Base-by-base conservation (phyloP, 2,329 filamentous ascomycete genomes). In the Furcasterigmium furcatum region DNA sequence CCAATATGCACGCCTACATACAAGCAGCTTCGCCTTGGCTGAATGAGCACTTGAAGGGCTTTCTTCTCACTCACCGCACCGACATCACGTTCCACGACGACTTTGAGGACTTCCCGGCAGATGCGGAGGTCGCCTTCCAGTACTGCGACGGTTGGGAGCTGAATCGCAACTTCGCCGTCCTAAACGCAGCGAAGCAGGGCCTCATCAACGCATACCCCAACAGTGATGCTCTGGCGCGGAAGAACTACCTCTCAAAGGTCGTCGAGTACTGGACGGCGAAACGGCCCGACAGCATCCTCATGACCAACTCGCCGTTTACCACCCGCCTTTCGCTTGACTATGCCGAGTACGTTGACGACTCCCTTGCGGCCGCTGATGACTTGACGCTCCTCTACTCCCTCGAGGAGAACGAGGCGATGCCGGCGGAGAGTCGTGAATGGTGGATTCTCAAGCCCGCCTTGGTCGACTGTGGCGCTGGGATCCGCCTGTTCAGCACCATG, bases 381-480 rank as follows among this genome's bases (percentile, higher is more conserved):
- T 52, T 68, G 13, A 58, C 58, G 0, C 43, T 68, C 2, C 32
- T 67, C 20, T 61, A 56, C 32, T 66, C 64, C 0, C 58, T 68
- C 1, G 62, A 67, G 22, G 55, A 62, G 4, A 68, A 68, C 27
- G 60, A 56, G 18, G 34, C 27, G 8, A 65, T 56, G 38, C 48
- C 52, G 1, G 27, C 58, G 0, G 41, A 42, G 0, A 55, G 67
- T 2, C 53, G 66, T 1, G 59, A 67, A 25, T 68, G 66, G 64
- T 68, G 65, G 66, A 68, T 68, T 20, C 44, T 68, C 4, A 68
- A 68, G 41, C 65, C 65, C 2, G 65, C 66, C 1, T 52, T 68
- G 48, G 59, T 67, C 9, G 66, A 68, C 19, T 68, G 64, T n/a
- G 66, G 65, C 2, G 59, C 63, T 9, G 65, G 65, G 0, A 68